A percentile compares a stretch with the other conserved stretches of the same genome.
Evolutionary conservation across 2,329 filamentous ascomycete genomes (phyloP).

Genomic region (Exophiala spinifera): DNA sequence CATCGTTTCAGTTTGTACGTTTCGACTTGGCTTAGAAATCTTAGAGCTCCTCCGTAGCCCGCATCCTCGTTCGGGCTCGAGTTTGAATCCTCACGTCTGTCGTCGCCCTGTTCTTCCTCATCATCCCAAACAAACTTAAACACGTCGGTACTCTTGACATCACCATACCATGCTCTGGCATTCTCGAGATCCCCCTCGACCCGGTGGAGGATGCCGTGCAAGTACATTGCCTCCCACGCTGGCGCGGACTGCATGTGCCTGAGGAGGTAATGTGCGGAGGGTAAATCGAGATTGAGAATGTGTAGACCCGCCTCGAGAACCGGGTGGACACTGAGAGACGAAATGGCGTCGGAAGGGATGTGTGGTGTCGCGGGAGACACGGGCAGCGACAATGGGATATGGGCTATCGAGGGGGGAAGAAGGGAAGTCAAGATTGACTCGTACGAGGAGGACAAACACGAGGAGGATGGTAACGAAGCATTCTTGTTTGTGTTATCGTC

Average conservation of each 20-base stretch:
- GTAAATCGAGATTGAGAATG: conserved; percentile 51
- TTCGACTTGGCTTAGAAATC: conserved; percentile 4
- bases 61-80: too few relatives aligned
- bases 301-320: conserved; percentile 51
- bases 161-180: conserved; percentile 47
- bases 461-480: not conserved
- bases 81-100: too few relatives aligned
- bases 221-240: conserved; percentile 50
- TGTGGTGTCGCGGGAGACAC: conserved; percentile 6
- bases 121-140: conserved; percentile 36
- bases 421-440: not conserved
- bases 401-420: not conserved
- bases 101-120: not conserved
- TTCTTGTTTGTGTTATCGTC: too few relatives aligned
- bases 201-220: conserved; percentile 51
- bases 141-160: conserved; percentile 40
- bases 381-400: conserved; percentile 6
- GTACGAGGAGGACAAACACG: not conserved
- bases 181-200: conserved; percentile 53
- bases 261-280: conserved; percentile 51
- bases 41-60: too few relatives aligned
- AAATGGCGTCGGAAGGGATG: conserved; percentile 4
- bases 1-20: not conserved
- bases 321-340: conserved; percentile 42
- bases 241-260: conserved; percentile 52